A percentile compares a stretch with the other conserved stretches of the same genome.
These are phyloP conservation scores for Solanum chmielewskii DNA, from an alignment of 257 asterid genomes.

Conservation along the genomic window DNA sequence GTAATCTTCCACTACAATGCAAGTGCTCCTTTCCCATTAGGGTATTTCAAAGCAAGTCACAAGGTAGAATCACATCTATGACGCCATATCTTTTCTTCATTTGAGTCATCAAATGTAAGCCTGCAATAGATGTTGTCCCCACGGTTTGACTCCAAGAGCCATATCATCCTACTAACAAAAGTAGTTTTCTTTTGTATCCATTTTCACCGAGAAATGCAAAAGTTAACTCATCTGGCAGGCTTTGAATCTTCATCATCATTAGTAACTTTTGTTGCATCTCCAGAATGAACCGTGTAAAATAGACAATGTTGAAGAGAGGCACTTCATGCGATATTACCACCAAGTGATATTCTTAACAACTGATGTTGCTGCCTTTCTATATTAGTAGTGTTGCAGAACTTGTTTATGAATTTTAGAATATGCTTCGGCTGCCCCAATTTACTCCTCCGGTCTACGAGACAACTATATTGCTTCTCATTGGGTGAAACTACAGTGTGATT, in stretches of 20 bases:
- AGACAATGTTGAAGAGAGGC: background rate
- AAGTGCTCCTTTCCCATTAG: background rate
- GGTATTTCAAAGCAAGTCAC: background rate
- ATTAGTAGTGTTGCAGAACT: background rate
- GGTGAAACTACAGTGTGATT: background rate
- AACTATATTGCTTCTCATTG: background rate
- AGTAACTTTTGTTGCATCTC: background rate
- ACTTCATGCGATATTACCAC: background rate
- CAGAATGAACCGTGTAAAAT: background rate
- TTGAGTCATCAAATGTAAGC: background rate
- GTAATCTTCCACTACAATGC: background rate
- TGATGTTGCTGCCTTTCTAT: background rate
- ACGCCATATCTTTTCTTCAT: background rate
- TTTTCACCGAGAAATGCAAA: background rate
- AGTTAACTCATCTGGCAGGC: background rate
- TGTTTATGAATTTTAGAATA: background rate
- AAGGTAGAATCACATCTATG: background rate
- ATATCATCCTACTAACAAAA: background rate
- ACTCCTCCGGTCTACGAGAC: background rate
- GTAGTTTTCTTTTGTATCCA: background rate
- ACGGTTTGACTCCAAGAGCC: background rate
- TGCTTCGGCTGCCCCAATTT: background rate
- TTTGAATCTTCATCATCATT: background rate
- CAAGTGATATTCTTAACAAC: background rate
- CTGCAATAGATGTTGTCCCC: background rate